phyloP scores from a whole-genome alignment of 2,329 filamentous ascomycete genomes.

The Talaromyces sp. region DNA sequence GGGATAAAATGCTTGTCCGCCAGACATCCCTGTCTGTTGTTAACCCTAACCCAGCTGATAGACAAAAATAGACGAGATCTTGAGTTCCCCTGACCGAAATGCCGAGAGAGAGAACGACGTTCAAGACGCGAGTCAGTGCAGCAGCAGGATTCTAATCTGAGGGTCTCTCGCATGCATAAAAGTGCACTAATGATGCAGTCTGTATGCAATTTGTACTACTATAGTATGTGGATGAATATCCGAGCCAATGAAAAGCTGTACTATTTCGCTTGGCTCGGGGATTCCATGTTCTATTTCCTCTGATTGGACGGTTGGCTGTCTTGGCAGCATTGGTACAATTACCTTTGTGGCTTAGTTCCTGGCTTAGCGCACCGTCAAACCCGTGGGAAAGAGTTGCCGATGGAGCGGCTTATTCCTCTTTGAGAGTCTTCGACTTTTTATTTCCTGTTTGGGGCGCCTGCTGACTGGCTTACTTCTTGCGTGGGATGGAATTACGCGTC shows the following conservation, averaged over 20 bases:
- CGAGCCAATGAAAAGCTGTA: not conserved
- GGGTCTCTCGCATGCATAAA: not conserved
- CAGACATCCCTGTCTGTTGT: not conserved
- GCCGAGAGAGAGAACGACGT: not conserved
- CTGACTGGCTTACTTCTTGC: not conserved
- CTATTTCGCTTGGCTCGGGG: not conserved
- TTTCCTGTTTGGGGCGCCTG: not conserved
- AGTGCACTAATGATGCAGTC: too few species aligned
- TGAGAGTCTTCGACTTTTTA: not conserved
- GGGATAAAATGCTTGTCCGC: not conserved
- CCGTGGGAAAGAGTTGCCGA: not conserved
- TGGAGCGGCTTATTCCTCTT: not conserved
- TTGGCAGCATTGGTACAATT: not conserved
- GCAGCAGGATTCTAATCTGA: not conserved
- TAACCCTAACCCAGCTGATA: not conserved
- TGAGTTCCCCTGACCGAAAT: not conserved
- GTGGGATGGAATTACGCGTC: not conserved
- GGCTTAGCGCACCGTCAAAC: not conserved
- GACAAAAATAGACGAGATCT: constrained; percentile 9
- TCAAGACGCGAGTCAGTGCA: constrained; percentile 1
- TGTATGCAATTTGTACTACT: not conserved
- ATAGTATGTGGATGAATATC: not conserved
- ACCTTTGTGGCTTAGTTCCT: not conserved
- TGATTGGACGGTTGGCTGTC: not conserved
- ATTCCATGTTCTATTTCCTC: not conserved